Conservation (phyloP, 2,329 filamentous ascomycete genomes). For the Aspergillus proliferans region DNA sequence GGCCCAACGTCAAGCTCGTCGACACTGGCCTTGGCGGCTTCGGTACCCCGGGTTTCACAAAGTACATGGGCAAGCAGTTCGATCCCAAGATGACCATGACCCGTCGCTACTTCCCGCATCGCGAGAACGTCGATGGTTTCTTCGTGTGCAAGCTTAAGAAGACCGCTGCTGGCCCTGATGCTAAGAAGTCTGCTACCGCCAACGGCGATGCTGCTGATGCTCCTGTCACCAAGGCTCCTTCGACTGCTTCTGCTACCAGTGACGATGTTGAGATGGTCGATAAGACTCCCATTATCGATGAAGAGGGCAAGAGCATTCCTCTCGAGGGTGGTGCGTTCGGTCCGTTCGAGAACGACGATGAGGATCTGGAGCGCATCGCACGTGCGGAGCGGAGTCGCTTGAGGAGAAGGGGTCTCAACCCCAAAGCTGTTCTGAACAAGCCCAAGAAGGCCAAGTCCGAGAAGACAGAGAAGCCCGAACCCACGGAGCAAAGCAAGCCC, state of each 20-base stretch:
- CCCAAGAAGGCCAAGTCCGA: slow-evolving; percentile 24
- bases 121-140: slow-evolving; percentile 96
- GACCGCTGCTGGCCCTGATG: slow-evolving; percentile 62
- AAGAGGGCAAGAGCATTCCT: slow-evolving; percentile 24
- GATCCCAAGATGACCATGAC: slow-evolving; percentile 77
- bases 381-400: slow-evolving; percentile 67
- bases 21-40: slow-evolving; percentile 79
- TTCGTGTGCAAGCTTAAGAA: slow-evolving; percentile 98
- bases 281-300: slow-evolving; percentile 59
- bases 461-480: slow-evolving; percentile 13
- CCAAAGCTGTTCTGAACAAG: slow-evolving; percentile 50
- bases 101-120: slow-evolving; percentile 80
- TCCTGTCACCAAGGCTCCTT: slow-evolving; percentile 12
- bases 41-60: slow-evolving; percentile 86
- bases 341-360: slow-evolving; percentile 67
- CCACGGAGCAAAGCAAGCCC: slow-evolving; percentile 13
- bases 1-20: slow-evolving; percentile 89
- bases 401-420: slow-evolving; percentile 68
- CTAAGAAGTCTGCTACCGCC: slow-evolving; percentile 9
- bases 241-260: slow-evolving; percentile 15
- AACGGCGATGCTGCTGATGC: slow-evolving; percentile 19
- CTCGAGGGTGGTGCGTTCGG: slow-evolving; percentile 55
- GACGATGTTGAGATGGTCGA: slow-evolving; percentile 52
- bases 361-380: slow-evolving; percentile 65
- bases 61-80: slow-evolving; percentile 86